Base-by-base conservation (phyloP, 1,284 basidiomycete species). In the Malassezia slooffiae region DNA sequence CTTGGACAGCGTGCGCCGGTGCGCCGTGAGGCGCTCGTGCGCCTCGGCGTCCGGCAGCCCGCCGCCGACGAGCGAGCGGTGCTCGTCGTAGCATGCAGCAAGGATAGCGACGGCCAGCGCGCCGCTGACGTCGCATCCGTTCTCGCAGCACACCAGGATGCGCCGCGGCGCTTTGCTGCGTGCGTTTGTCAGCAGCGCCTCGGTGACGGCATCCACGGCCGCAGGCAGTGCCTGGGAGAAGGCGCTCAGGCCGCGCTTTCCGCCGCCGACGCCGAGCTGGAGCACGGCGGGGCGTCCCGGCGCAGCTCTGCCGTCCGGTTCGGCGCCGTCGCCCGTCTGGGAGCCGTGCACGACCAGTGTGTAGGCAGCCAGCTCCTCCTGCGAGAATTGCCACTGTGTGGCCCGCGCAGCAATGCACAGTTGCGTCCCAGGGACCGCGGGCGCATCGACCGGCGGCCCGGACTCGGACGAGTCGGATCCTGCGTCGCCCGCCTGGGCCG, bases 61-160 rank as follows among this genome's bases (percentile, higher is more conserved):
- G 8, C 35, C 38, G 10, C 15, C 11, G 15, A 62, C 31, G 6
- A 58, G 36, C 1, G 20, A 19, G 29, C 52, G 55, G 17, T 50
- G 26, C 31, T 57, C 49, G 71, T 74, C 54, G 59, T 66, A 57
- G 43, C 42, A 56, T 7, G 44, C 34, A 3, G 44, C 50, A 0
- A 56, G 53, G 28, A 59, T 33, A 12, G 51, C 51, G 4, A 56
- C 53, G 24, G 47, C 42, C 6, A 55, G 31, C 10, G 54, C 48
- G 16, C 46, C 48, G 6, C 52, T 43, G 3, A 51, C 43, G 26
- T 62, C 51, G 34, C 43, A 43, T n/a, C 43, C 54, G 11, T 47
- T 35, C 8, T 43, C 43, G 38, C 52, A 51, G 34, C 50, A 53
- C 9, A 59, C 15, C 9, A 58, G 47, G 6, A 55, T 26, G 34